These are phyloP conservation scores for Akebia trifoliata DNA, from an alignment of 164 flowering plant genomes.

Conservation along the genomic window DNA sequence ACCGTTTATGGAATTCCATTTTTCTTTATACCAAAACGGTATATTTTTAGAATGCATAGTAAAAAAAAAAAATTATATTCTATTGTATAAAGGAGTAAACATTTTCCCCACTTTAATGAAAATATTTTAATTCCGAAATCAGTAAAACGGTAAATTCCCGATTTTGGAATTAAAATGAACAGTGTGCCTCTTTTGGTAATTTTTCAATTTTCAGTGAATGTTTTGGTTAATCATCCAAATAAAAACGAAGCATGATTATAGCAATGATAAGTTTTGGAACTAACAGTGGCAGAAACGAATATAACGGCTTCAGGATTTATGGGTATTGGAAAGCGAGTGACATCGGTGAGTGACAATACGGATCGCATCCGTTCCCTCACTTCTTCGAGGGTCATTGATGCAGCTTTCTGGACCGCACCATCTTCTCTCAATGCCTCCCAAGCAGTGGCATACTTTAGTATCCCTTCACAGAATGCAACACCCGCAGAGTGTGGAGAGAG, in stretches of 20 bases:
- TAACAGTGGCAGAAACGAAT: conserved; percentile 92
- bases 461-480: conserved; percentile 97
- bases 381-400: conserved; percentile 81
- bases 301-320: conserved; percentile 84
- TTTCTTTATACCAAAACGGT: no score
- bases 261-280: conserved; percentile 20
- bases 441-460: conserved; percentile 84
- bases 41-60: no score
- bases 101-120: no score
- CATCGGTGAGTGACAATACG: conserved; percentile 93
- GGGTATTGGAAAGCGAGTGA: conserved; percentile 93
- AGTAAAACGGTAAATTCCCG: background rate
- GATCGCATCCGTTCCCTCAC: conserved; percentile 78
- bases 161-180: no score
- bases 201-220: no score
- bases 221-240: no score
- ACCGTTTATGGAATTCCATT: no score
- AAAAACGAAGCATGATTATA: no score
- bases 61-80: no score
- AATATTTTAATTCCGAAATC: no score
- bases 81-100: no score
- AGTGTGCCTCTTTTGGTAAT: no score
- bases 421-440: conserved; percentile 94
- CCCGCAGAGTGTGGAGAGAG: conserved; percentile 96
- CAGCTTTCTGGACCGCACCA: conserved; percentile 45